Evolutionary conservation across 345 rosid species (phyloP).

Genomic region (Boechera stricta): DNA sequence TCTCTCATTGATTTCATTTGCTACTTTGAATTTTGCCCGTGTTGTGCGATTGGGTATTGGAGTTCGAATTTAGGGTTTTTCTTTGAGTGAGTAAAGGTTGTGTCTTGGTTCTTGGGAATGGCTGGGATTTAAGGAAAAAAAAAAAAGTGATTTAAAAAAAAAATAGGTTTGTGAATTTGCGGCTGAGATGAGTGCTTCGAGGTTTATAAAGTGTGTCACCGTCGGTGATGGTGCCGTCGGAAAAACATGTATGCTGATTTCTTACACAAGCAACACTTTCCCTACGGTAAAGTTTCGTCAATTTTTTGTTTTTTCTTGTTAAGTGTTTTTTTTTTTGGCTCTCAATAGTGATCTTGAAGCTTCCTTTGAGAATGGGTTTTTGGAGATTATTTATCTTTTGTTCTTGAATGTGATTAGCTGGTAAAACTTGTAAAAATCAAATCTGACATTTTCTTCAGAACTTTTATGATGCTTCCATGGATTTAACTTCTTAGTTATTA

Average conservation of each 20-base stretch:
- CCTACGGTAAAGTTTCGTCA: slow-evolving; percentile 64
- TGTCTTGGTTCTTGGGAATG: slow-evolving; percentile 38
- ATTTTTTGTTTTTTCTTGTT: slow-evolving; percentile 16
- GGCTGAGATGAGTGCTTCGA: slow-evolving; percentile 78
- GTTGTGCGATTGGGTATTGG: background rate
- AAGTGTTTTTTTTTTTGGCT: background rate
- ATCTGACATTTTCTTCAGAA: slow-evolving; percentile 12
- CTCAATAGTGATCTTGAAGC: slow-evolving; percentile 27
- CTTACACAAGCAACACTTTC: slow-evolving; percentile 97
- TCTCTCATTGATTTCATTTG: slow-evolving; percentile 25
- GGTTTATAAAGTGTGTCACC: slow-evolving; percentile 97
- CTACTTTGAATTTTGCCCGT: slow-evolving; percentile 23
- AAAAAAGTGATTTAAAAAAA: background rate
- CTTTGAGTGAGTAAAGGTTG: slow-evolving; percentile 21
- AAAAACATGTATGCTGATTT: slow-evolving; percentile 91
- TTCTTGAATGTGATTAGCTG: slow-evolving; percentile 1
- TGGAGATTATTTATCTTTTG: background rate
- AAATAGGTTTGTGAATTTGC: background rate
- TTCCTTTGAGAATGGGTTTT: slow-evolving; percentile 7
- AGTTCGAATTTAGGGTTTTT: slow-evolving; percentile 8
- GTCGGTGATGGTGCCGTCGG: slow-evolving; percentile 99
- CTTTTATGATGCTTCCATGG: slow-evolving; percentile 12
- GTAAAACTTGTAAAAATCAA: background rate
- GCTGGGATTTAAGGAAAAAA: slow-evolving; percentile 29
- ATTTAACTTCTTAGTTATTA: background rate